Conservation (phyloP, 192 early-diverging fungal species). For the Cladochytrium replicatum region DNA sequence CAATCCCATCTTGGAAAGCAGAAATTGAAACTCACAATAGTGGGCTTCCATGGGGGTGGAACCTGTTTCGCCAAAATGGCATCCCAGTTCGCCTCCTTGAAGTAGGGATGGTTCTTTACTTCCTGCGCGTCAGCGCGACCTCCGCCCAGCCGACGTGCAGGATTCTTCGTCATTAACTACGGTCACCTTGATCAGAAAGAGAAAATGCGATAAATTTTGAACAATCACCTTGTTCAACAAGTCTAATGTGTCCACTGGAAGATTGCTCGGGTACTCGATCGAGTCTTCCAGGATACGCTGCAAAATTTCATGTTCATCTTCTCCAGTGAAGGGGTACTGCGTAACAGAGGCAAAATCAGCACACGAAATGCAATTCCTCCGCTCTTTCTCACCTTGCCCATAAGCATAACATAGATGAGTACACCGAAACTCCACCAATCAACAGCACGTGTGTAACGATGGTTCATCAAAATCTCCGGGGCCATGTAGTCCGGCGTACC, state of each 20-base stretch:
- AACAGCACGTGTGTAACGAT: slow-evolving; percentile 86
- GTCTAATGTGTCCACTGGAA: slow-evolving; percentile 84
- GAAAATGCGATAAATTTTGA: slow-evolving; percentile 9
- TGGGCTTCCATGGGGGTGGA: slow-evolving; percentile 80
- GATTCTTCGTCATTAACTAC: slow-evolving; percentile 79
- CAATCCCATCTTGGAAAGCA: neutral
- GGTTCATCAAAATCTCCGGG: slow-evolving; percentile 85
- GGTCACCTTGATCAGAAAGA: slow-evolving; percentile 1
- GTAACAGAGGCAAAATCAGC: slow-evolving; percentile 7
- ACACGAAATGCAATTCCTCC: neutral
- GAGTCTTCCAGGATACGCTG: slow-evolving; percentile 92
- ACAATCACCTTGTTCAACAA: slow-evolving; percentile 69
- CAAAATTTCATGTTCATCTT: slow-evolving; percentile 93
- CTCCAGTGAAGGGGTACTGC: slow-evolving; percentile 91
- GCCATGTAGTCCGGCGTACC: slow-evolving; percentile 99
- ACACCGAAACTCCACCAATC: slow-evolving; percentile 98
- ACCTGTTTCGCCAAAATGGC: slow-evolving; percentile 79
- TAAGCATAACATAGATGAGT: slow-evolving; percentile 83
- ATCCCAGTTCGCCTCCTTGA: slow-evolving; percentile 90
- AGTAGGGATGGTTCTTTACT: slow-evolving; percentile 92
- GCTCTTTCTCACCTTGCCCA: slow-evolving; percentile 54
- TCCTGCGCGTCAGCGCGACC: slow-evolving; percentile 85
- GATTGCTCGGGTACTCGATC: slow-evolving; percentile 89
- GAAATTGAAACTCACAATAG: slow-evolving; percentile 52
- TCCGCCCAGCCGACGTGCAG: slow-evolving; percentile 76